Percentiles rank a stretch among this genome's conserved stretches.
Conservation (phyloP, 768 basidiomycete species). For the Heimioporus sp. region DNA sequence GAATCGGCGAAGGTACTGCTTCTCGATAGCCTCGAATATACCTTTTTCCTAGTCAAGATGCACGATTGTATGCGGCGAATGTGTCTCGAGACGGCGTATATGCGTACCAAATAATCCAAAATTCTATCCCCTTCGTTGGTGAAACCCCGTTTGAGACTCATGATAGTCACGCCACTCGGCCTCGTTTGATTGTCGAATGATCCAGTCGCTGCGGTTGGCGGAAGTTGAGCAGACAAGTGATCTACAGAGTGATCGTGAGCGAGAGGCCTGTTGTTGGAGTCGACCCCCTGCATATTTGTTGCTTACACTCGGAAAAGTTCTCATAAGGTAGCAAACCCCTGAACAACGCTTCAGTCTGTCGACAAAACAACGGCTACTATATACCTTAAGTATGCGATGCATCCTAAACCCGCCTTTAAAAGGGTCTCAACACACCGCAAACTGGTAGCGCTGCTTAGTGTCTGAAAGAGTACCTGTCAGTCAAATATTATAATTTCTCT, state of each 20-base stretch:
- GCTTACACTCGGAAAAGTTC: slow-evolving; percentile 68
- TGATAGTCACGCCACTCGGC: slow-evolving; percentile 68
- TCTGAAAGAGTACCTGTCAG: slow-evolving; percentile 28
- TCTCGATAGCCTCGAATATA: slow-evolving; percentile 83
- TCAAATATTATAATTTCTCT: not conserved
- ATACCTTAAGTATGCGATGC: slow-evolving; percentile 75
- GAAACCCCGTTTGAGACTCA: slow-evolving; percentile 69
- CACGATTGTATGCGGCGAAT: slow-evolving; percentile 2
- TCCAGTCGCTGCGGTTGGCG: slow-evolving; percentile 30
- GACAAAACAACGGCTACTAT: not conserved
- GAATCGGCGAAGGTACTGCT: slow-evolving; percentile 80
- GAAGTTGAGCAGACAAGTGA: slow-evolving; percentile 30
- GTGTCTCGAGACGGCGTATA: slow-evolving; percentile 13
- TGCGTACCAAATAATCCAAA: slow-evolving; percentile 72
- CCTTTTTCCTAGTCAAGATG: slow-evolving; percentile 63
- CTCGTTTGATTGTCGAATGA: slow-evolving; percentile 38
- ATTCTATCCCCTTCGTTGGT: slow-evolving; percentile 83
- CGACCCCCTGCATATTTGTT: not conserved
- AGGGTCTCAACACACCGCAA: slow-evolving; percentile 70
- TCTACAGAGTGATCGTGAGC: slow-evolving; percentile 9
- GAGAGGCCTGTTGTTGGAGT: not conserved
- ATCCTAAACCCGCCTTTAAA: slow-evolving; percentile 68
- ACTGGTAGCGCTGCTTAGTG: slow-evolving; percentile 59
- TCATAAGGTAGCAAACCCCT: slow-evolving; percentile 79
- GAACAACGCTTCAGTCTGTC: slow-evolving; percentile 8